Evolutionary conservation across 805 yeast species (phyloP), one percentile per base, ranked within the genome.

Genomic region (Wickerhamomyces strasburgensis): DNA sequence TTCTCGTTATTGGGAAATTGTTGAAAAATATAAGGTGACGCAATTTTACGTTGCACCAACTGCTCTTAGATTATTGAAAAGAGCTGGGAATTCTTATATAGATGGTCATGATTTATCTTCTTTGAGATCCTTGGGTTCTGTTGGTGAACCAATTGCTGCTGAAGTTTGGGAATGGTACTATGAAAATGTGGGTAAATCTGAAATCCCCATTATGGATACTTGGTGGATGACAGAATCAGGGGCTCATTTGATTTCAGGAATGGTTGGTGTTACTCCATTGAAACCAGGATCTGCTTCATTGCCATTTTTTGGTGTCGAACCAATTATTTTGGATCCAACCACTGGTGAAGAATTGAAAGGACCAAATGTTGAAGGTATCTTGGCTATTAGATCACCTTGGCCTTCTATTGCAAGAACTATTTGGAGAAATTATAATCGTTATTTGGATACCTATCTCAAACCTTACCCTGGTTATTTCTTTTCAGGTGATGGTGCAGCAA

Each of bases 221-320:
- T 84, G 83, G 69, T 84, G 94, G 94, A 89, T 83, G 68, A 84
- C 95, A 4, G 95, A 84, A 62, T 76, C 86, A 13, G 93, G 93
- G 31, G 78, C 89, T 33, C 93, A 84, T 57, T 66, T 84, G 56
- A 75, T 84, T 42, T 73, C 88, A 28, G 88, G 90, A 42, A 58
- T 84, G 42, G 87, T 93, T 33, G 81, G 80, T 50, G 72, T 81
- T 28, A 78, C 85, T 17, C 87, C 90, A 51, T 80, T 80, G 58
- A 84, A 84, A 60, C 89, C 94, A 11, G 94, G 95, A 40, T 78
- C 87, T 30, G 93, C 93, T 3, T 78, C 90, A 5, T 73, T 82
- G 57, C 94, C 94, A 44, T 80, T 84, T 65, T 83, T 84, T 54
- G 95, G 95, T 57, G 78, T 84, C 44, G 78, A 82, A 45, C 72